These are phyloP conservation scores for Kurtzmaniella quercitrusa DNA, from an alignment of 1,139 yeast species.

Conservation along the genomic window DNA sequence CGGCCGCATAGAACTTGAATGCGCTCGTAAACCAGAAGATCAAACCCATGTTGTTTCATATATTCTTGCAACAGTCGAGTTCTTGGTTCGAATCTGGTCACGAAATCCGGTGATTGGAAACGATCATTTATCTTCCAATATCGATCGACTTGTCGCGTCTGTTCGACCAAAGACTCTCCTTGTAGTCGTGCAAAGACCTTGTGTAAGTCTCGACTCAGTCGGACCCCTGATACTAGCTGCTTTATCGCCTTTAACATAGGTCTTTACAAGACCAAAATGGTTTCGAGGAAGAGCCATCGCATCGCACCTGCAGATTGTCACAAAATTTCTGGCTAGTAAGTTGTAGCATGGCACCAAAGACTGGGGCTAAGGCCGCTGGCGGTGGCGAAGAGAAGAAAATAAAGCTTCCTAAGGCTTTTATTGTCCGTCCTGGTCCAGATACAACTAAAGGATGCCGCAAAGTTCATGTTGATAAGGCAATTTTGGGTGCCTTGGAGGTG, in stretches of 20 bases:
- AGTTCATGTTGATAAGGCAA: conserved; percentile 48
- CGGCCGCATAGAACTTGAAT: conserved; percentile 21
- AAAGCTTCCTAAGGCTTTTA: conserved; percentile 45
- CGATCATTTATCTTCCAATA: background rate
- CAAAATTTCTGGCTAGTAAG: background rate
- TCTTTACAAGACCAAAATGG: background rate
- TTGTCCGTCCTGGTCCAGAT: conserved; percentile 53
- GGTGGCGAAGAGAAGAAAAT: conserved; percentile 32
- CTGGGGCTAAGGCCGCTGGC: conserved; percentile 8
- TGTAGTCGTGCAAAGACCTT: background rate
- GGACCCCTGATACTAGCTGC: conserved; percentile 8
- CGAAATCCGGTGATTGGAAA: background rate
- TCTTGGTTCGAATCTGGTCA: background rate
- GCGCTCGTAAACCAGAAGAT: conserved; percentile 21
- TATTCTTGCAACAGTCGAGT: background rate
- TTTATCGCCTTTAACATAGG: background rate
- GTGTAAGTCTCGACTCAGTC: conserved; percentile 18
- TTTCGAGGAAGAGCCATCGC: background rate
- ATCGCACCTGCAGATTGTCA: background rate
- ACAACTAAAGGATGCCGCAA: conserved; percentile 31
- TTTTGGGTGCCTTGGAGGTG: conserved; percentile 52
- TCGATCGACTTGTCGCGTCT: background rate
- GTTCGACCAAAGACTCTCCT: background rate
- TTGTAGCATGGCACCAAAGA: conserved; percentile 1
- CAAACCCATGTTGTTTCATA: conserved; percentile 10